Evolutionary conservation across 805 yeast genomes (phyloP), one percentile per base, ranked within the genome.

Genomic region (Limtongia smithiae): DNA sequence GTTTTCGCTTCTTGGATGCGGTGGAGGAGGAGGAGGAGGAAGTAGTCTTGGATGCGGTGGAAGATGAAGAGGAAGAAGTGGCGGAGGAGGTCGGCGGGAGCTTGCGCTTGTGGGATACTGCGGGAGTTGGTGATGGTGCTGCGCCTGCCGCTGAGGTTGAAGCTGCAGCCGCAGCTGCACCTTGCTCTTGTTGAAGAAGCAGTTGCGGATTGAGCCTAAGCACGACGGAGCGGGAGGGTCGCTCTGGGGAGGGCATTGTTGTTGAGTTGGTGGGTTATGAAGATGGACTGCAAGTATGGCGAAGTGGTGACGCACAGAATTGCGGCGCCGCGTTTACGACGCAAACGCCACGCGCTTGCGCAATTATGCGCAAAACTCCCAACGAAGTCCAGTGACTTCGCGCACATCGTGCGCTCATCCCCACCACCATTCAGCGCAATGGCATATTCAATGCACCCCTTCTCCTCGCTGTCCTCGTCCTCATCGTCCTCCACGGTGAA

Each of bases 151-250:
- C 37, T 12, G 40, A 9, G 20, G 51, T 35, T 15, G 45, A 21
- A 2, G 43, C 46, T n/a, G 50, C 37, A 15, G 46, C 21, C 18
- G 31, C 25, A n/a, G 46, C 37, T 18, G 44, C 15, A 4, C 18
- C 28, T 22, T 38, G 45, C 43, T 48, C 49, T 24, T 51, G 56
- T 30, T 39, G 49, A 12, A 47, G 37, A 7, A 49, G 48, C 21
- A 48, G 48, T 34, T 44, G 48, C 1, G 57, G 49, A 22, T 49
- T 49, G 31, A 52, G 37, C 37, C 49, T 52, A 17, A 52, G 46
- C 11, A 52, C 48, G 15, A 52, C 51, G 32, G 48, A 22, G 18
- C 46, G 32, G 14, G 43, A 43, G 25, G 36, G 28, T 9, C 28
- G 28, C 9, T 6, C 28, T 9, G 28, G 28, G 9, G 28, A 9